Evolutionary conservation across 257 asterid species (phyloP), one percentile per base, ranked within the genome.

Genomic region (Leonotis leonurus): DNA sequence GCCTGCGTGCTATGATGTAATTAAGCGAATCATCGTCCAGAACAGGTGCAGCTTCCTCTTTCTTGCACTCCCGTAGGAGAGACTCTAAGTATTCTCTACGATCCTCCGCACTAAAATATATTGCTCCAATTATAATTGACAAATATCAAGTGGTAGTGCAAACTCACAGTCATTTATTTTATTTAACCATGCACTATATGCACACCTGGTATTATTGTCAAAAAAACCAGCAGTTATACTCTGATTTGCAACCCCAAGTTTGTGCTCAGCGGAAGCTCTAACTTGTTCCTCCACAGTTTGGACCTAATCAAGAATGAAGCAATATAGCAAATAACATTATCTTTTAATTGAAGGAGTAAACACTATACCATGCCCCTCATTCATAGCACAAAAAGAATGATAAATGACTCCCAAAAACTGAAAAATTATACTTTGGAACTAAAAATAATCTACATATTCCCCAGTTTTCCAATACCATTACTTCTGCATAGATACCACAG

Each of bases 181-280:
- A 73, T 30, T 17, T 57, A 27, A 73, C 36, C 58, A 68, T 36
- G 56, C 41, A 49, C 1, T 60, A 46, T 17, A 64, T 43, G 61
- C 53, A 71, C 59, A 86, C 97, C 99, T 93, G 11, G 99, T 93
- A 75, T 93, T 89, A 48, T 93, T 93, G 78, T 93, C 97, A 66
- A 93, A 93, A 81, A 93, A 93, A 0, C 99, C 99, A 73, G 99
- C 99, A 77, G 99, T 93, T 68, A 93, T 93, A 81, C 99, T 93
- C 79, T 93, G 99, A 77, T 93, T 93, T 32, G 99, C 99, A 72
- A 93, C 97, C 73, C 99, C 99, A 68, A 93, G 99, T 81, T 93
- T 93, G 84, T 93, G 99, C 78, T 93, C 99, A 37, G 99, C 99
- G 18, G 99, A 81, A 68, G 99, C 99, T 72, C 99, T 83, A 70